Evolutionary conservation across 202 grass and related monocot species (phyloP), one percentile per base, ranked within the genome.

Genomic region (Sporobolus alterniflorus): DNA sequence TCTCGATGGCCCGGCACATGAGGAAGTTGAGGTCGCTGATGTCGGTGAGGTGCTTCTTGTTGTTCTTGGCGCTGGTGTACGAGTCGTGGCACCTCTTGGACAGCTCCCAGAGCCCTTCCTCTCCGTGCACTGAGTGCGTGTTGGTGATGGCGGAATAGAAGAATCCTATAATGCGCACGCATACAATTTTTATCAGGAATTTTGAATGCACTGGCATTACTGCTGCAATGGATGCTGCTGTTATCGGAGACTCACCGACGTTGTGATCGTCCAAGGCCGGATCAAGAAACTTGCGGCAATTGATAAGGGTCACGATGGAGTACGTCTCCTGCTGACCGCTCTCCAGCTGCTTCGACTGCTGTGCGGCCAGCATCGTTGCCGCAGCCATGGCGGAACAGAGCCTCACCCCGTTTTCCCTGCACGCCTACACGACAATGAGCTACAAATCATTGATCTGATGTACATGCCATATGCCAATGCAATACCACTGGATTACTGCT

Each of bases 21-120:
- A 98, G 89, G 82, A 93, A 98, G 86, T 93, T 95, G 70, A 98
- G 79, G 52, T 98, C 96, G 6, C 51, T 61, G 66, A 92, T 90
- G 79, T 98, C 96, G 5, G 85, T 93, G 18, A 98, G 90, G 83
- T 98, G 96, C 73, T 98, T 98, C 91, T 84, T 93, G 69, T 71
- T 89, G 74, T 16, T 76, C 74, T 93, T 87, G 63, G 96, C 82
- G 18, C 28, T 59, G 16, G 62, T 67, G 68, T 91, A 95, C 64
- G 96, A 69, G 29, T 67, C 78, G 6, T 95, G 92, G 89, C 89
- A 98, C 63, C 90, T 89, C 41, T 85, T 89, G 50, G 93, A 92
- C n/a, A 98, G 73, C 83, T 90, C 96, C 96, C 92, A 98, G 1
- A 98, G 69, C 1, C 52, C 78, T 88, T 98, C 96, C 12, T 40